phyloP scores from a whole-genome alignment of 371 early-diverging fungal genomes.

The Chytridium lagenaria region DNA sequence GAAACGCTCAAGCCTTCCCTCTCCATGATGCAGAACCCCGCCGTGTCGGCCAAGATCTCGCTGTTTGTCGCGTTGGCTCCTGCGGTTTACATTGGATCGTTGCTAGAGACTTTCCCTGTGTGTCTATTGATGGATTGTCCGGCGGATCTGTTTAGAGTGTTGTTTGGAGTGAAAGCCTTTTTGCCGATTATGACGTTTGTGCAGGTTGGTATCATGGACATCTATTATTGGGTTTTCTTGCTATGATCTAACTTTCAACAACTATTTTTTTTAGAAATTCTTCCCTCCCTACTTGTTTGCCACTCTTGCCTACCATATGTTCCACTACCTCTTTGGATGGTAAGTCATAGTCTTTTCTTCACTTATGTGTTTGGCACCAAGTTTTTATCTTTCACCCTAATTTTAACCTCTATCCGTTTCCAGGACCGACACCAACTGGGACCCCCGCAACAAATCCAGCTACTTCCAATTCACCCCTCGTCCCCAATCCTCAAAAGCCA shows the following conservation, averaged over 20 bases:
- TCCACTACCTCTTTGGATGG: conserved; percentile 65
- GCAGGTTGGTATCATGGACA: conserved; percentile 26
- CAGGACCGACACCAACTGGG: conserved; percentile 63
- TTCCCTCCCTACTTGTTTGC: conserved; percentile 29
- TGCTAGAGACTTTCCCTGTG: conserved; percentile 49
- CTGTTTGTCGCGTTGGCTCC: conserved; percentile 66
- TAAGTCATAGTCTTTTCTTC: conserved; percentile 16
- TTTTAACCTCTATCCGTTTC: conserved; percentile 7
- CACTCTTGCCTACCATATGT: conserved; percentile 62
- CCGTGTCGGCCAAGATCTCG: conserved; percentile 50
- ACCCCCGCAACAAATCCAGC: conserved; percentile 52
- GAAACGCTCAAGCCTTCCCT: conserved; percentile 65
- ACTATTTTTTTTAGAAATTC: conserved; percentile 17
- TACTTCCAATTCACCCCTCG: conserved; percentile 69
- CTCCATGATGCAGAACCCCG: conserved; percentile 53
- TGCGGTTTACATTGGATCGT: conserved; percentile 59
- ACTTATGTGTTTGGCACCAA: not conserved
- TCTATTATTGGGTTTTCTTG: conserved; percentile 19
- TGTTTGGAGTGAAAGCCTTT: conserved; percentile 54
- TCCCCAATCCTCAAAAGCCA: conserved; percentile 54
- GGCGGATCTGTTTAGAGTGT: conserved; percentile 6
- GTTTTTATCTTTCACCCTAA: not conserved
- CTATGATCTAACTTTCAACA: not conserved
- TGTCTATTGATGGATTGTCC: conserved; percentile 27
- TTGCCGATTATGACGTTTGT: conserved; percentile 58